These are phyloP conservation scores for Paecilomyces sp. DNA, from an alignment of 2,329 filamentous ascomycete species.

Conservation along the genomic window DNA sequence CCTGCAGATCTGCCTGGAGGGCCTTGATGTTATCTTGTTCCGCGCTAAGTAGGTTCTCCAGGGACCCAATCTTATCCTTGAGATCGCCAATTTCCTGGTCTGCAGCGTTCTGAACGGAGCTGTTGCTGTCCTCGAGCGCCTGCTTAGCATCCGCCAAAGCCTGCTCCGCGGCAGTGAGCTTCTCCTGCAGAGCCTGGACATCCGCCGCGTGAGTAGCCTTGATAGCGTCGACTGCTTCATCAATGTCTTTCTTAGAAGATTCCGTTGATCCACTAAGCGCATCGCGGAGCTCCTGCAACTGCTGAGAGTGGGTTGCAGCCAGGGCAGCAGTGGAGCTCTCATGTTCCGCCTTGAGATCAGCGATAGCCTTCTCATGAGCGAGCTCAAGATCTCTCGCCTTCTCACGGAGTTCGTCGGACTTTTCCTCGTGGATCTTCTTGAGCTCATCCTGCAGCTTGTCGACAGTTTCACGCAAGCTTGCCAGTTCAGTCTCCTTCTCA, in stretches of 20 bases:
- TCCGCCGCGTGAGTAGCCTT: slow-evolving; percentile 23
- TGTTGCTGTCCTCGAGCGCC: slow-evolving; percentile 25
- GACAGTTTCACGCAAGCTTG: slow-evolving; percentile 24
- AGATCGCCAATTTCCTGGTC: slow-evolving; percentile 29
- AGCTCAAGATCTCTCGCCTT: slow-evolving; percentile 21
- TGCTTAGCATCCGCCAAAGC: slow-evolving; percentile 25
- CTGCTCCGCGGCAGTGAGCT: slow-evolving; percentile 25
- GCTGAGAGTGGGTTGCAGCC: slow-evolving; percentile 21
- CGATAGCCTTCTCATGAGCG: slow-evolving; percentile 20
- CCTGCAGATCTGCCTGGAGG: slow-evolving; percentile 25
- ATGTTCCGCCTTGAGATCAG: slow-evolving; percentile 23
- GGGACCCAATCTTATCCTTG: slow-evolving; percentile 24
- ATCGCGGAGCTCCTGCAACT: slow-evolving; percentile 27
- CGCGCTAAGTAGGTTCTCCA: slow-evolving; percentile 25
- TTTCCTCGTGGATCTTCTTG: slow-evolving; percentile 15
- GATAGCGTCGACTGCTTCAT: slow-evolving; percentile 23
- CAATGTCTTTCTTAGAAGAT: slow-evolving; percentile 19
- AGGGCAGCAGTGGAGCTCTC: slow-evolving; percentile 15
- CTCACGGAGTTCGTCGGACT: slow-evolving; percentile 12
- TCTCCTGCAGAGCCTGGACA: slow-evolving; percentile 25
- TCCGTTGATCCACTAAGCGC: slow-evolving; percentile 24
- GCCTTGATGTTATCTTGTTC: slow-evolving; percentile 26
- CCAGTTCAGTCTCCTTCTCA: slow-evolving; percentile 30
- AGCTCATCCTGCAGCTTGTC: slow-evolving; percentile 28
- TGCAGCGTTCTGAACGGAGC: slow-evolving; percentile 25